A percentile compares a stretch with the other conserved stretches of the same genome.
phyloP scores from a whole-genome alignment of 176 grass and related monocot species.

The Musa acuminata region DNA sequence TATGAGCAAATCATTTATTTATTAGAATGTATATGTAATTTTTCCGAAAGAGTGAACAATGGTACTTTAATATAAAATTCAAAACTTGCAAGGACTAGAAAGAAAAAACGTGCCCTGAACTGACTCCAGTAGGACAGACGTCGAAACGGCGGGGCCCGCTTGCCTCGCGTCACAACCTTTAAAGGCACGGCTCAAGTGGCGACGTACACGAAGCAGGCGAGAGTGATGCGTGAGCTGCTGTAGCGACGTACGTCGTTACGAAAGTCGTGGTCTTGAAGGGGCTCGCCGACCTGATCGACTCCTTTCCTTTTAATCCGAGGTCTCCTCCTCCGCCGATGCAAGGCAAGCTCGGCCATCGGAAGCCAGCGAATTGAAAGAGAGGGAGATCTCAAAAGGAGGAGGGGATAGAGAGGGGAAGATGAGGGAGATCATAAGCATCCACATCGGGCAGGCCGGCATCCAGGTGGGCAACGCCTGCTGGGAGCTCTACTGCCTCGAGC shows the following conservation, averaged over 20 bases:
- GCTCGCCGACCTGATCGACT: background rate
- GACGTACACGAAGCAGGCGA: background rate
- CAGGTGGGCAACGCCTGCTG: conserved; percentile 88
- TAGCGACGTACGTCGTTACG: background rate
- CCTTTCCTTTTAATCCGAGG: background rate
- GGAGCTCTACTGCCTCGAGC: conserved; percentile 86
- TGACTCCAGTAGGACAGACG: background rate
- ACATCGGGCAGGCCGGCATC: conserved; percentile 74
- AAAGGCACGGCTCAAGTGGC: background rate
- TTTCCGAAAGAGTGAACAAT: no score
- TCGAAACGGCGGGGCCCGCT: background rate
- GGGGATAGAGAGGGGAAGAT: background rate
- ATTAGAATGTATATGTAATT: no score
- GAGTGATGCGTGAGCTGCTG: background rate
- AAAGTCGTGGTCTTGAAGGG: background rate
- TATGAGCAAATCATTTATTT: no score
- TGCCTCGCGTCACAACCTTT: background rate
- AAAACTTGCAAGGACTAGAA: background rate
- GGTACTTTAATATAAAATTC: no score
- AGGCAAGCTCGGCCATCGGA: background rate
- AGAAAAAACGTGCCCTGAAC: background rate
- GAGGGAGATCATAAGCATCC: conserved; percentile 31
- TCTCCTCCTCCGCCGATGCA: background rate
- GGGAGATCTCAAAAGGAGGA: background rate
- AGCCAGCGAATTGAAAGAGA: background rate